Conservation (phyloP, 306 rosid genomes). For the Rosa persica region DNA sequence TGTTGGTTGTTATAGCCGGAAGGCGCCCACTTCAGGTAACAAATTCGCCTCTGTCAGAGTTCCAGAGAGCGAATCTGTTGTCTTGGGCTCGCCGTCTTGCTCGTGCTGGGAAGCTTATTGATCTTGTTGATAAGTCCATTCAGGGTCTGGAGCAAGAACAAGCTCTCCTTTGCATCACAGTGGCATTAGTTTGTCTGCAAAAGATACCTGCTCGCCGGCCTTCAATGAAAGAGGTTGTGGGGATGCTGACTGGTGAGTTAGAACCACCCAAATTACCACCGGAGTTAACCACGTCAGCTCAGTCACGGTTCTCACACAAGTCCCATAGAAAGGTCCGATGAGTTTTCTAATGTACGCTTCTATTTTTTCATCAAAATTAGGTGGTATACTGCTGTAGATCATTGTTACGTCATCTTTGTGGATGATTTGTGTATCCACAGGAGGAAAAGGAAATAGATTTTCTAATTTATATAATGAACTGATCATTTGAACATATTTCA, state of each 20-base stretch:
- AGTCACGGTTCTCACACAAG: slow-evolving; percentile 63
- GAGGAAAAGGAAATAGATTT: slow-evolving; percentile 12
- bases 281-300: slow-evolving; percentile 75
- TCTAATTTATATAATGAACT: slow-evolving; percentile 15
- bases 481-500: slow-evolving; percentile 9
- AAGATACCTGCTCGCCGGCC: slow-evolving; percentile 80
- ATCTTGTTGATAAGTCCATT: slow-evolving; percentile 73
- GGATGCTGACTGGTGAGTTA: slow-evolving; percentile 68
- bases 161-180: slow-evolving; percentile 75
- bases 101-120: slow-evolving; percentile 73
- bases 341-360: slow-evolving; percentile 28
- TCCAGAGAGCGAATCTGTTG: slow-evolving; percentile 78
- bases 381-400: slow-evolving; percentile 27
- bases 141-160: slow-evolving; percentile 59
- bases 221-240: slow-evolving; percentile 78
- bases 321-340: slow-evolving; percentile 51
- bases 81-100: slow-evolving; percentile 95
- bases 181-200: slow-evolving; percentile 81
- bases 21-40: slow-evolving; percentile 91
- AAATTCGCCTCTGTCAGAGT: slow-evolving; percentile 75
- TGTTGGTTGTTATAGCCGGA: slow-evolving; percentile 81
- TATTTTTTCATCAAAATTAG: slow-evolving; percentile 8
- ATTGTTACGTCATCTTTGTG: slow-evolving; percentile 31
- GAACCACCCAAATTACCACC: slow-evolving; percentile 72
- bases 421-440: slow-evolving; percentile 21